These are phyloP conservation scores for Camelina hispida DNA, from an alignment of 345 rosid genomes.

Conservation along the genomic window DNA sequence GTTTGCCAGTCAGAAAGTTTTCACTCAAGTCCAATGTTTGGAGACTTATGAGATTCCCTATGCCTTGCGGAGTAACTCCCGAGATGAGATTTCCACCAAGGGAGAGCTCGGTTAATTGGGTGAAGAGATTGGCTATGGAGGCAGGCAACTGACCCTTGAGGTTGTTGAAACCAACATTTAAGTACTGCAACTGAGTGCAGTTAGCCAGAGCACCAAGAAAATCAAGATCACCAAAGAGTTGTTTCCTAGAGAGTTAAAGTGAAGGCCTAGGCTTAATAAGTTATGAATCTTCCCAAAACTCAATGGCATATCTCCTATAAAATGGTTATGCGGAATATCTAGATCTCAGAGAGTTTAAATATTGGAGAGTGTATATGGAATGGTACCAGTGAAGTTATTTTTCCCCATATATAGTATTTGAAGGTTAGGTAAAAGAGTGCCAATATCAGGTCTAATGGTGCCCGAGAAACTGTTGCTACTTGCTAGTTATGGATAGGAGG, in stretches of 20 bases:
- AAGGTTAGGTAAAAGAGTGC: neutral
- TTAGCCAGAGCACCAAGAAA: conserved; percentile 17
- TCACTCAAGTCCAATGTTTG: neutral
- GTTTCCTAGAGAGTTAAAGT: neutral
- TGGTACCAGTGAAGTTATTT: too few relatives aligned
- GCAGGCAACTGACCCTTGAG: neutral
- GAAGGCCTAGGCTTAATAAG: too few relatives aligned
- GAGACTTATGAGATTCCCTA: conserved; percentile 12
- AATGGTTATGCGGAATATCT: conserved; percentile 4
- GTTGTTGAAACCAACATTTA: neutral
- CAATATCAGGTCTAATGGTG: neutral
- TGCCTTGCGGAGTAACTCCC: conserved; percentile 5
- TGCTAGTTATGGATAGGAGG: too few relatives aligned
- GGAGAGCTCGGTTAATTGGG: conserved; percentile 7
- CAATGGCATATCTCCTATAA: conserved; percentile 9
- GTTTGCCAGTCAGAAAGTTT: neutral
- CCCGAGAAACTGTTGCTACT: neutral
- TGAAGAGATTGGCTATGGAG: conserved; percentile 22
- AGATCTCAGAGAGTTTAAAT: too few relatives aligned
- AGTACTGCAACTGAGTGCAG: neutral
- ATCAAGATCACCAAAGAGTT: conserved; percentile 22
- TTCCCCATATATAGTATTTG: too few relatives aligned
- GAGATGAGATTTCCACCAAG: conserved; percentile 32
- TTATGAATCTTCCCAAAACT: too few relatives aligned
- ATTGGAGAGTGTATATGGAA: too few relatives aligned